Evolutionary conservation across 495 filamentous ascomycete genomes (phyloP).

Genomic region (Cladorrhinum samala): DNA sequence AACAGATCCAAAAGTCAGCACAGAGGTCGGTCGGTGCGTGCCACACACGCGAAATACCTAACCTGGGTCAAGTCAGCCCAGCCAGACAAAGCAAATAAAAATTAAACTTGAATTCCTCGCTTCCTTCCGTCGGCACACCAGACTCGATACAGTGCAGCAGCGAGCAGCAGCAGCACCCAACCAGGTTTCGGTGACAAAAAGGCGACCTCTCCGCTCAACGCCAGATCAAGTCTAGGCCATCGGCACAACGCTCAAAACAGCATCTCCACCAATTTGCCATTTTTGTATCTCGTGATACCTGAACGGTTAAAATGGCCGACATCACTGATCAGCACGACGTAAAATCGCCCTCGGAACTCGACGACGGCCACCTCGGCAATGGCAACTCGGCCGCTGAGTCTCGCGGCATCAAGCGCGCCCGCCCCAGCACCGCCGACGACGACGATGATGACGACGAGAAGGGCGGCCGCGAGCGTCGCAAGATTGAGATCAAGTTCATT

Average conservation of each 20-base stretch:
- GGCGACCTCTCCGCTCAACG: slow-evolving; percentile 46
- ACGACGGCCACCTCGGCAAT: slow-evolving; percentile 61
- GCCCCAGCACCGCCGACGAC: slow-evolving; percentile 78
- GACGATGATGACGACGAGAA: slow-evolving; percentile 99
- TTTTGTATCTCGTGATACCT: slow-evolving; percentile 44
- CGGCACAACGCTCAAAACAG: slow-evolving; percentile 53
- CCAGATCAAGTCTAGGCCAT: slow-evolving; percentile 55
- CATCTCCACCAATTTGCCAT: slow-evolving; percentile 49
- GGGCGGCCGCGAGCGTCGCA: slow-evolving; percentile 94
- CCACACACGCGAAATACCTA: slow-evolving; percentile 25
- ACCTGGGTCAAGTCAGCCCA: slow-evolving; percentile 24
- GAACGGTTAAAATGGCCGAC: slow-evolving; percentile 50
- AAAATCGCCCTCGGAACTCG: slow-evolving; percentile 52
- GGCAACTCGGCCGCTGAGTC: slow-evolving; percentile 54
- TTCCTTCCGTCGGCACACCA: slow-evolving; percentile 46
- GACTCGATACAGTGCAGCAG: slow-evolving; percentile 46
- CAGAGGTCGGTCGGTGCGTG: slow-evolving; percentile 21
- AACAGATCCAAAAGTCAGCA: slow-evolving; percentile 2
- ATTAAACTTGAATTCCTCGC: slow-evolving; percentile 37
- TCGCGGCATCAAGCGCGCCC: slow-evolving; percentile 85
- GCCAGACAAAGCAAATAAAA: slow-evolving; percentile 35
- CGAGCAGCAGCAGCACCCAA: slow-evolving; percentile 32
- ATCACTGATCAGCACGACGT: slow-evolving; percentile 58
- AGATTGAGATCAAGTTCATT: slow-evolving; percentile 99
- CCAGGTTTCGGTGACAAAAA: slow-evolving; percentile 47